Evolutionary conservation across 495 filamentous ascomycete genomes (phyloP), one percentile per base, ranked within the genome.

Genomic region (Aspergillus baeticus): DNA sequence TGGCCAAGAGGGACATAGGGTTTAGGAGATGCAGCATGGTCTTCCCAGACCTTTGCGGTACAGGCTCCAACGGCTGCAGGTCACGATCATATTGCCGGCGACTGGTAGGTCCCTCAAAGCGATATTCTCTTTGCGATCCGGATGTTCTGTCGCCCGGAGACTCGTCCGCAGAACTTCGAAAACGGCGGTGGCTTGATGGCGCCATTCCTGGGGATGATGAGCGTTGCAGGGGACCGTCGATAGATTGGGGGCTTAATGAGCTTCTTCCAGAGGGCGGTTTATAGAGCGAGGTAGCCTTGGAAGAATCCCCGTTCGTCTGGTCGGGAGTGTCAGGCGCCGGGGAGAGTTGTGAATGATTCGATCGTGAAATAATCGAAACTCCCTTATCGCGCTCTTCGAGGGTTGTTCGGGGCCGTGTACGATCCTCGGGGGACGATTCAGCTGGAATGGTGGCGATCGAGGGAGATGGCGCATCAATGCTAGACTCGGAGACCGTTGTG

Each of bases 1-100:
- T 77, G 55, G 84, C 79, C 23, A 89, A 73, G 13, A 88, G 71
- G 10, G 85, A 79, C 74, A 87, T 85, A 8, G 84, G 87, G 64
- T 90, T 90, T 36, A 85, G 69, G 2, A 89, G 77, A 65, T 87
- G 83, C 20, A 89, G 77, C 75, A 82, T 85, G 10, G 80, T 76
- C 65, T 84, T 88, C 14, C 80, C 75, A 17, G 72, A 71, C 51
- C 71, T 76, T 47, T 74, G 74, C 42, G 70, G 65, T 1, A 57
- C 37, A 52, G 61, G 64, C 15, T 77, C 70, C 20, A 51, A 44
- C n/a, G 63, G 54, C 42, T 41, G 41, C 36, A 55, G 44, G 51
- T 74, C 70, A 11, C 72, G 69, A 52, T 76, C 69, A n/a, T 37
- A 59, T 15, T 44, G 46, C n/a, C 72, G 68, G 10, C 68, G 68